Base-by-base conservation (phyloP, 345 rosid genomes). In the Murraya koenigii region DNA sequence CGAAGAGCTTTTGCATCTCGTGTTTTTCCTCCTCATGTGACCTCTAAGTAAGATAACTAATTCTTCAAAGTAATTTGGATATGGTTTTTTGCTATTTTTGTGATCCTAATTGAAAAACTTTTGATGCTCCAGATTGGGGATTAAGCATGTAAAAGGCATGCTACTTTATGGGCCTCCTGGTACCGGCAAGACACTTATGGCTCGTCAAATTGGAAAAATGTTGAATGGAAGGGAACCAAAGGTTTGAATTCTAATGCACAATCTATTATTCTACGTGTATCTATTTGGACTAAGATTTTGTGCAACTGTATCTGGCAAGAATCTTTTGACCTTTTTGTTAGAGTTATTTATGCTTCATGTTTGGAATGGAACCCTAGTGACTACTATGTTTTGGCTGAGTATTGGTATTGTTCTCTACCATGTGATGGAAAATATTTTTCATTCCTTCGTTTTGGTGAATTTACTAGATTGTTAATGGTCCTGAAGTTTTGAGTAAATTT, bases 1-100 rank as follows among this genome's bases (percentile, higher is more conserved):
- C 88, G 99, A 85, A 89, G 99, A 88, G 99, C 98, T 78, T 97
- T 97, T 86, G 98, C 99, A 52, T 97, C 99, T 76, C 93, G 99
- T 81, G 99, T 97, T 80, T 93, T 97, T 86, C 99, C 99, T 64
- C 79, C 99, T 58, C 98, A 93, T 60, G 99, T 97, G 86, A 92
- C 97, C 38, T 86, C 82, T 88, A 97, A 93, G 99, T 94, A 90
- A 83, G 72, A 44, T 65, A 32, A 60, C 36, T 77, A 56, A 77
- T 74, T 75, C 41, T 56, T 80, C 49, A 78, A 78, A 76, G 79
- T 69, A 49, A 36, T 72, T 61, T 28, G 35, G 64, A 25, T 67
- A 35, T 38, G 23, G 75, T 54, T 58, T 74, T 4, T 71, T 52
- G 74, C 20, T 80, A 47, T 64, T 17, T 73, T 68, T 41, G 39